Conservation (phyloP, 192 early-diverging fungal species). For the Backusella liffmaniae region DNA sequence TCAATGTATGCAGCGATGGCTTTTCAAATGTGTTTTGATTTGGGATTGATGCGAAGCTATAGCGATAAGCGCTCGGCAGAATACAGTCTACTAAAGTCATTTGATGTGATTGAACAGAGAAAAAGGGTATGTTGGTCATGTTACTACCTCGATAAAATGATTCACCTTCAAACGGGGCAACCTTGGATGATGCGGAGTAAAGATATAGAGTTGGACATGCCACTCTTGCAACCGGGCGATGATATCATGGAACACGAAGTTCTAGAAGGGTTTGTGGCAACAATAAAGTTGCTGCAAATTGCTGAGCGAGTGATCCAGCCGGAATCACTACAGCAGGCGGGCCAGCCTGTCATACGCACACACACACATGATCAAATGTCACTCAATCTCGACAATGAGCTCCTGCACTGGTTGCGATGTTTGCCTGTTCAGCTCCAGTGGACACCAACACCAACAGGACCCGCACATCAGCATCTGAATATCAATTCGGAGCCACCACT, state of each 20-base stretch:
- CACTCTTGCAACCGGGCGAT: constrained; percentile 28
- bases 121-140: constrained; percentile 35
- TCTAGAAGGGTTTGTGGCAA: constrained; percentile 24
- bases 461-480: not conserved
- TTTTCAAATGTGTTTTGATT: constrained; percentile 26
- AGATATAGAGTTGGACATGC: constrained; percentile 32
- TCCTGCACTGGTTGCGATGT: constrained; percentile 21
- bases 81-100: not conserved
- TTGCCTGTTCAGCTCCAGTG: constrained; percentile 29
- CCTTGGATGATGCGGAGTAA: constrained; percentile 25
- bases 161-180: constrained; percentile 12
- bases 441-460: constrained; percentile 5
- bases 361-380: constrained; percentile 24
- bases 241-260: constrained; percentile 22
- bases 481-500: constrained; percentile 4
- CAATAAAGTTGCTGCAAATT: constrained; percentile 25
- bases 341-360: constrained; percentile 17
- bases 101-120: constrained; percentile 27
- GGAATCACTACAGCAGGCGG: not conserved
- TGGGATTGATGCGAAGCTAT: constrained; percentile 20
- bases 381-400: constrained; percentile 24
- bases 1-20: constrained; percentile 28
- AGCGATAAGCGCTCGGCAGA: not conserved
- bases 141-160: constrained; percentile 37
- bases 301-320: constrained; percentile 23